Conservation (phyloP, 2,329 filamentous ascomycete genomes). For the Monilinia laxa region DNA sequence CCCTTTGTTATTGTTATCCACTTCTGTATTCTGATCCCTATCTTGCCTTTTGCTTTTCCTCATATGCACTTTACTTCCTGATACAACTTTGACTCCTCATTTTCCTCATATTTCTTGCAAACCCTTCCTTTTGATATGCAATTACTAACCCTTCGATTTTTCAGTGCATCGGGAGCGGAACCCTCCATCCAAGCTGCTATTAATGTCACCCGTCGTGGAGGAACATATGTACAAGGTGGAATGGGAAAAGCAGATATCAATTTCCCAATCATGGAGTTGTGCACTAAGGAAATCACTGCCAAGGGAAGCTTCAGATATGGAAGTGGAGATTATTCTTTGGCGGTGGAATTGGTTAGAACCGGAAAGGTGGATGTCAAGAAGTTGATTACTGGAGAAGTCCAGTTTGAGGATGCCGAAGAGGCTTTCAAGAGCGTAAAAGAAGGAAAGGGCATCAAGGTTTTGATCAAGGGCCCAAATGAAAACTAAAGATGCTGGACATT, state of each 20-base stretch:
- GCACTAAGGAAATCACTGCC: conserved; percentile 82
- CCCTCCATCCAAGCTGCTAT: conserved; percentile 73
- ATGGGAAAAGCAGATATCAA: conserved; percentile 87
- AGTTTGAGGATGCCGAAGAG: conserved; percentile 78
- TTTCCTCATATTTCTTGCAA: background rate
- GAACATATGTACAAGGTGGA: conserved; percentile 80
- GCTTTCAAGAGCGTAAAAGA: conserved; percentile 85
- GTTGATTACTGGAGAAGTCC: conserved; percentile 74
- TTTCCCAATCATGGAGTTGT: conserved; percentile 89
- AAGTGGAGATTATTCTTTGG: conserved; percentile 77
- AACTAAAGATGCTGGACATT: conserved; percentile 23
- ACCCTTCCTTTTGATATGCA: no score
- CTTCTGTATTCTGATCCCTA: background rate
- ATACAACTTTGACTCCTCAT: background rate
- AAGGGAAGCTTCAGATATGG: conserved; percentile 90
- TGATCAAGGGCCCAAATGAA: conserved; percentile 63
- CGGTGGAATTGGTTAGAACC: conserved; percentile 69
- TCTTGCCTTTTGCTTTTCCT: background rate
- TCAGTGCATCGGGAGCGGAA: conserved; percentile 68
- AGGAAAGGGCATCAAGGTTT: conserved; percentile 72
- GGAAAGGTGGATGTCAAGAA: conserved; percentile 79
- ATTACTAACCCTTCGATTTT: background rate
- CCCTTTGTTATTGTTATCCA: background rate
- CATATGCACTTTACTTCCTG: background rate
- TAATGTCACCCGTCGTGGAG: conserved; percentile 68